A percentile compares a stretch with the other conserved stretches of the same genome.
Evolutionary conservation across 1,284 basidiomycete species (phyloP).

Genomic region (Fomitopsis betulina): DNA sequence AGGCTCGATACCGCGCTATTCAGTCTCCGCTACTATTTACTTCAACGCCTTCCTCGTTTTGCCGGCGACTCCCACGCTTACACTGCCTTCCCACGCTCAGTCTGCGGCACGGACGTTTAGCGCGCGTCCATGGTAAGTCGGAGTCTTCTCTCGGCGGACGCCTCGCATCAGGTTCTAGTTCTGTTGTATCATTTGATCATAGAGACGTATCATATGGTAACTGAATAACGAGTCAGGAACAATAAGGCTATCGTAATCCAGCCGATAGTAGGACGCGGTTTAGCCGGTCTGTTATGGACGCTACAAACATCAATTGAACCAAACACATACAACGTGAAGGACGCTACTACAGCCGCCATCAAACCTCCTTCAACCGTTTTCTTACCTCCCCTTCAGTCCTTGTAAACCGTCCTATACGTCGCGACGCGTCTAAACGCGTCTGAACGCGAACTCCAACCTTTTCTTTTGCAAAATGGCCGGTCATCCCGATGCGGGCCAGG

Average conservation of each 20-base stretch:
- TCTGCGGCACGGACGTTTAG: neutral
- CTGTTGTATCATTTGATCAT: neutral
- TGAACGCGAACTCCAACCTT: slow-evolving; percentile 4
- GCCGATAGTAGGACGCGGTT: slow-evolving; percentile 7
- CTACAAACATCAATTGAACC: slow-evolving; percentile 22
- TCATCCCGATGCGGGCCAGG: slow-evolving; percentile 21
- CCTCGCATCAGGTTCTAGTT: neutral
- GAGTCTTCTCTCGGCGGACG: neutral
- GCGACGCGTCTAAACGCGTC: slow-evolving; percentile 25
- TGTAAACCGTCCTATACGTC: slow-evolving; percentile 17
- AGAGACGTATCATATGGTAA: neutral
- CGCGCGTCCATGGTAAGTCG: neutral
- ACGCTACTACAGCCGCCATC: slow-evolving; percentile 17
- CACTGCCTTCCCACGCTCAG: slow-evolving; percentile 5
- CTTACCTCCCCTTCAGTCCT: slow-evolving; percentile 24
- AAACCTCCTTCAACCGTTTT: slow-evolving; percentile 17
- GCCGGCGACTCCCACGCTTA: slow-evolving; percentile 17
- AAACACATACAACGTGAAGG: slow-evolving; percentile 24
- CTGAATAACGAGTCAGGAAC: neutral
- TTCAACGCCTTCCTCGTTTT: slow-evolving; percentile 9
- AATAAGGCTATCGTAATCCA: slow-evolving; percentile 10
- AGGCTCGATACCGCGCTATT: slow-evolving; percentile 21
- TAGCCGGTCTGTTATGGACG: slow-evolving; percentile 13
- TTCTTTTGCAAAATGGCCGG: slow-evolving; percentile 30
- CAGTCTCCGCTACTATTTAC: slow-evolving; percentile 20